Percentiles rank a stretch among this genome's conserved stretches.
phyloP scores from a whole-genome alignment of 2,329 filamentous ascomycete genomes.

The Fusarium sp. region DNA sequence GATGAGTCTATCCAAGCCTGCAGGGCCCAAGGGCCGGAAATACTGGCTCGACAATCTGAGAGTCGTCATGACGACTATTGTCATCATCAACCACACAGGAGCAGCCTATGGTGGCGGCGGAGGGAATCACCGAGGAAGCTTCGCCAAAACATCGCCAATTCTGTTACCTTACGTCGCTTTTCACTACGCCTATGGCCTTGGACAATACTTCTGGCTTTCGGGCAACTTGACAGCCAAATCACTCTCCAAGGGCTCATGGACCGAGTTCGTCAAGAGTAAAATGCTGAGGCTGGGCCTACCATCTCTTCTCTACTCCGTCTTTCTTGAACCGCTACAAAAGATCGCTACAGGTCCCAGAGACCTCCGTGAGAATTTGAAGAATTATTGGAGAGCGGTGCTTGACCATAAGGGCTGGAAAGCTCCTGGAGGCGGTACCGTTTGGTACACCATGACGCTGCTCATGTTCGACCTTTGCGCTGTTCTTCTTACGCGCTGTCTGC shows the following conservation, averaged over 20 bases:
- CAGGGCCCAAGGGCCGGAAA: constrained; percentile 6
- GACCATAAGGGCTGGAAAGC: constrained; percentile 3
- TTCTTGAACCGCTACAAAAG: not conserved
- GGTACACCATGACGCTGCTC: constrained; percentile 12
- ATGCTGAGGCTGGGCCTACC: constrained; percentile 2
- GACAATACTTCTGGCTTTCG: constrained; percentile 11
- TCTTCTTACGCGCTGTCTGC: not conserved
- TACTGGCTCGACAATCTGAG: constrained; percentile 13
- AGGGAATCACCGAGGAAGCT: constrained; percentile 1
- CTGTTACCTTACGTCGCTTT: constrained; percentile 4
- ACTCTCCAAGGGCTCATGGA: constrained; percentile 8
- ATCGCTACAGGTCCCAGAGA: not conserved
- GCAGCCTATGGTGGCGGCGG: constrained; percentile 9
- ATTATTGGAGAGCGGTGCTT: constrained; percentile 2
- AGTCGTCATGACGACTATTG: constrained; percentile 12
- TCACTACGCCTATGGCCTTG: constrained; percentile 7
- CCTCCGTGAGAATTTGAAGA: not conserved
- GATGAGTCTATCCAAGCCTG: not conserved
- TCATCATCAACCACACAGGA: constrained; percentile 15
- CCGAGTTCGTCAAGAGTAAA: constrained; percentile 11
- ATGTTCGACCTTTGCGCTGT: constrained; percentile 2
- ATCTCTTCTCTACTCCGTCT: not conserved
- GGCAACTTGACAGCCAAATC: constrained; percentile 3
- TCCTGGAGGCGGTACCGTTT: constrained; percentile 4
- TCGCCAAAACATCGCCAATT: constrained; percentile 6